Conservation (phyloP, 768 basidiomycete genomes). For the Tricholomella constricta region DNA sequence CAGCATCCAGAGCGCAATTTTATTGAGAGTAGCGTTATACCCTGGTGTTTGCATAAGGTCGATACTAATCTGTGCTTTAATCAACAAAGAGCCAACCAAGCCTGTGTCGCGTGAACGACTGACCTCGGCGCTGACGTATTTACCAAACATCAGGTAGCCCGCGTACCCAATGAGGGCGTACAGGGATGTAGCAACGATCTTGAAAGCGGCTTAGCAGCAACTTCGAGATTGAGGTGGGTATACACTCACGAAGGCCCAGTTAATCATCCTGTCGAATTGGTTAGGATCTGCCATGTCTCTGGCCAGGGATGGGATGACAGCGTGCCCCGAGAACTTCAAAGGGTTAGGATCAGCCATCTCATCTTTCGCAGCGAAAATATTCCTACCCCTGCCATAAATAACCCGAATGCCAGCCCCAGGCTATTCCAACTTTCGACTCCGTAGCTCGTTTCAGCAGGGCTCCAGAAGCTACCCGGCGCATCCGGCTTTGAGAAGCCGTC, state of each 20-base stretch:
- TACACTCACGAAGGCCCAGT: constrained; percentile 77
- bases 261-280: constrained; percentile 80
- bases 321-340: constrained; percentile 83
- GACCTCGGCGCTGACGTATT: constrained; percentile 78
- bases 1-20: constrained; percentile 81
- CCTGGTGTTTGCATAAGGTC: constrained; percentile 74
- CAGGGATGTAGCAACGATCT: constrained; percentile 64
- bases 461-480: constrained; percentile 80
- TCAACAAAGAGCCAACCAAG: not conserved
- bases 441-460: constrained; percentile 68
- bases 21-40: constrained; percentile 72
- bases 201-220: constrained; percentile 15
- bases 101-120: constrained; percentile 12
- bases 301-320: constrained; percentile 87
- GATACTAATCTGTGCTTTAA: constrained; percentile 66
- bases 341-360: not conserved
- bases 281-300: constrained; percentile 87
- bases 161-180: constrained; percentile 72
- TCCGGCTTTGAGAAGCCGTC: constrained; percentile 78
- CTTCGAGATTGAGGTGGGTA: not conserved
- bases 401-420: constrained; percentile 80
- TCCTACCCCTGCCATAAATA: constrained; percentile 89
- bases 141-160: constrained; percentile 93
- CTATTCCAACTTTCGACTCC: constrained; percentile 53
- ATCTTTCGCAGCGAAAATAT: not conserved